A percentile compares a stretch with the other conserved stretches of the same genome.
Evolutionary conservation across 805 yeast genomes (phyloP).

Genomic region (Kazachstania kunashirensis): DNA sequence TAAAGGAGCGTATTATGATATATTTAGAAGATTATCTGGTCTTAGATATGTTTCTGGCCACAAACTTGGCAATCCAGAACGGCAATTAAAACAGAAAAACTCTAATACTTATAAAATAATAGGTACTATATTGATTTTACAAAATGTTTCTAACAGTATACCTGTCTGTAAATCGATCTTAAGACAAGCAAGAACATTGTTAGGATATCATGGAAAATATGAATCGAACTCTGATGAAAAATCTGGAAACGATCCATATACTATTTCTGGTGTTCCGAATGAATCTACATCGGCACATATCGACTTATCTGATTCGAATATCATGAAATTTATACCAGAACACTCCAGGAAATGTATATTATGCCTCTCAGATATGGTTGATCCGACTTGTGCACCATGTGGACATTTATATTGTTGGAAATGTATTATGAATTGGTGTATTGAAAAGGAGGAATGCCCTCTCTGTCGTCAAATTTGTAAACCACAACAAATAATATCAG

Average conservation of each 20-base stretch:
- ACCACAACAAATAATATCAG: constrained; percentile 41
- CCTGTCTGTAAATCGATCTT: too few species aligned
- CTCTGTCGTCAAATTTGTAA: constrained; percentile 64
- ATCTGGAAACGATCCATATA: background rate
- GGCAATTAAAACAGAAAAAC: constrained; percentile 29
- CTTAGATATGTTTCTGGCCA: constrained; percentile 71
- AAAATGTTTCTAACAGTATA: constrained; percentile 37
- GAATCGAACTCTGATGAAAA: too few species aligned
- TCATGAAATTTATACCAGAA: constrained; percentile 60
- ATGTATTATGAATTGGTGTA: constrained; percentile 82
- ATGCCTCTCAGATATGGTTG: constrained; percentile 67
- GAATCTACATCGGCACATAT: constrained; percentile 23
- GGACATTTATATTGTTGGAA: constrained; percentile 93
- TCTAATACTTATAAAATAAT: constrained; percentile 56
- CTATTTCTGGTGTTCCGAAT: constrained; percentile 6
- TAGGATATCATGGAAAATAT: too few species aligned
- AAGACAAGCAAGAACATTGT: too few species aligned
- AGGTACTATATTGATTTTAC: constrained; percentile 53
- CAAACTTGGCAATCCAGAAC: constrained; percentile 33
- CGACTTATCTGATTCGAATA: constrained; percentile 46
- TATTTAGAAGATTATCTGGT: constrained; percentile 70
- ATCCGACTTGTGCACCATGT: constrained; percentile 81
- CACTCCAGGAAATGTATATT: constrained; percentile 71
- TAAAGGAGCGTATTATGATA: constrained; percentile 68
- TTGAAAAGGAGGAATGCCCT: constrained; percentile 85